Conservation (phyloP, 345 rosid genomes). For the Murraya koenigii region DNA sequence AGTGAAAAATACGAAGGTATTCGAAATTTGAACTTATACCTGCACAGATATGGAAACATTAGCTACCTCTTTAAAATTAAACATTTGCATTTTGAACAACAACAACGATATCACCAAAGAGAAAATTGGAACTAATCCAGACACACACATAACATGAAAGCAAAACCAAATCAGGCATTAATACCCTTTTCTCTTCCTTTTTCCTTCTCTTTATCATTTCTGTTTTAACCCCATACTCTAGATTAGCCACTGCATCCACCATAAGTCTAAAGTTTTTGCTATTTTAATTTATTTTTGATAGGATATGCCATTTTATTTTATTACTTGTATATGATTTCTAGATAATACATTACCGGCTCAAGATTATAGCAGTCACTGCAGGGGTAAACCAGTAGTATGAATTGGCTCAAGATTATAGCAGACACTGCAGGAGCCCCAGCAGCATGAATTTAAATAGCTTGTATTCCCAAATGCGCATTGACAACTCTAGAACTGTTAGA, state of each 20-base stretch:
- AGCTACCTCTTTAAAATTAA: neutral
- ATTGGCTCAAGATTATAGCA: neutral
- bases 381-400: neutral
- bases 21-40: conserved; percentile 93
- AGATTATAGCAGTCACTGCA: neutral
- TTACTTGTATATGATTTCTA: neutral
- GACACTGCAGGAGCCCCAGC: too few species aligned
- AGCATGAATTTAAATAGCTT: neutral
- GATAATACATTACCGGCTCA: neutral
- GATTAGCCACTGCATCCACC: neutral
- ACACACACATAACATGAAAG: neutral
- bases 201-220: neutral
- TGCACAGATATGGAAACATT: conserved; percentile 37
- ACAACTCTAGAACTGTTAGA: neutral
- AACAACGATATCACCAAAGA: neutral
- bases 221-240: neutral
- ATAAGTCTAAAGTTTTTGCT: neutral
- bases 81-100: too few species aligned
- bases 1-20: conserved; percentile 95
- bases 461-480: neutral
- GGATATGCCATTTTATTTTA: neutral
- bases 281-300: neutral
- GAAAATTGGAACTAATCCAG: neutral
- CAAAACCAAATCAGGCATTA: neutral
- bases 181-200: neutral